These are phyloP conservation scores for Myxozyma mucilagina DNA, from an alignment of 805 yeast genomes.

Conservation along the genomic window DNA sequence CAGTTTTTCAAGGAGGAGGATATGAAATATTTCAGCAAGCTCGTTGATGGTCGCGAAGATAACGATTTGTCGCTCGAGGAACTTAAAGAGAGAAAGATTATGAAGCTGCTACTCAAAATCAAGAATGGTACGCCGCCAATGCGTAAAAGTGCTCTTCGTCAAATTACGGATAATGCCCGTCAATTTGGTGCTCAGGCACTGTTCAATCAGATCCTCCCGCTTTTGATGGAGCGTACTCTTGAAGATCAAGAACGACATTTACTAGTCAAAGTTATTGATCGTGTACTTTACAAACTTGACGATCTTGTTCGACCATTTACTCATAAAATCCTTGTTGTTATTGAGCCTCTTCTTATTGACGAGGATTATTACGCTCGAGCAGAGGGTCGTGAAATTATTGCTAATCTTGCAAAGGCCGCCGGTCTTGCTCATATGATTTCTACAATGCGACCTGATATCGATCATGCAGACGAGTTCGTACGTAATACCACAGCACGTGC, in stretches of 20 bases:
- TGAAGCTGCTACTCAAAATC: slow-evolving; percentile 63
- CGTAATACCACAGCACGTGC: slow-evolving; percentile 75
- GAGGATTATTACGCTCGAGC: slow-evolving; percentile 71
- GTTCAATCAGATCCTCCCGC: slow-evolving; percentile 71
- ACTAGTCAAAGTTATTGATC: slow-evolving; percentile 70
- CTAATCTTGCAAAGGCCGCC: slow-evolving; percentile 73
- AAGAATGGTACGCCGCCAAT: slow-evolving; percentile 74
- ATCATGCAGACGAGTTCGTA: slow-evolving; percentile 76
- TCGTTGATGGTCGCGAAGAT: slow-evolving; percentile 44
- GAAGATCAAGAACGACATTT: slow-evolving; percentile 84
- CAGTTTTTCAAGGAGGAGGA: slow-evolving; percentile 73
- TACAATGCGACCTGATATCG: slow-evolving; percentile 77
- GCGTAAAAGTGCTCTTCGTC: slow-evolving; percentile 69
- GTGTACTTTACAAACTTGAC: slow-evolving; percentile 67
- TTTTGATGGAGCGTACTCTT: slow-evolving; percentile 66
- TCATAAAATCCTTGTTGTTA: slow-evolving; percentile 66
- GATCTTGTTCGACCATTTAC: slow-evolving; percentile 70
- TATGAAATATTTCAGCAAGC: slow-evolving; percentile 64
- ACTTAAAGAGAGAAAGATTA: slow-evolving; percentile 56
- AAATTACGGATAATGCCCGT: slow-evolving; percentile 62
- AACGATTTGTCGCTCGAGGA: slow-evolving; percentile 52
- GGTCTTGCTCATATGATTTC: slow-evolving; percentile 82
- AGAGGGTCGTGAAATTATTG: slow-evolving; percentile 77
- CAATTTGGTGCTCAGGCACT: slow-evolving; percentile 68
- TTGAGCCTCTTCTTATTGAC: slow-evolving; percentile 77